Percentiles rank a stretch among this genome's conserved stretches.
phyloP scores from a whole-genome alignment of 805 yeast genomes.

The Lachancea dasiensis region DNA sequence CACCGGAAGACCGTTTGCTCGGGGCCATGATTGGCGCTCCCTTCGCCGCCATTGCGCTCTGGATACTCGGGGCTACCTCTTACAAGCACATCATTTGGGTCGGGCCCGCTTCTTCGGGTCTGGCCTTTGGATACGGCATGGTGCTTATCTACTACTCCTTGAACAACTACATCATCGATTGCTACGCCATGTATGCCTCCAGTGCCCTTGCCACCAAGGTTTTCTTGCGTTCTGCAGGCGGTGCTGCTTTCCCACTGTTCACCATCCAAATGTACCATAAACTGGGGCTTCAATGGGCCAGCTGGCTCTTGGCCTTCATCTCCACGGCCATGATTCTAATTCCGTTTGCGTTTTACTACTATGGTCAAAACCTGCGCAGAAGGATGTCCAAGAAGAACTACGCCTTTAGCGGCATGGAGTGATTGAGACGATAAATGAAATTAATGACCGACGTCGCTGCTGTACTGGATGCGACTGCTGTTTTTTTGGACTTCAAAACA shows the following conservation, averaged over 20 bases:
- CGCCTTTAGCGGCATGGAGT: conserved; percentile 31
- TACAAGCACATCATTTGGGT: conserved; percentile 69
- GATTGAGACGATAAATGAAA: no score
- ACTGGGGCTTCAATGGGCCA: conserved; percentile 75
- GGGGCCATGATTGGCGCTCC: conserved; percentile 84
- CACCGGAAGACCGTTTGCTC: conserved; percentile 72
- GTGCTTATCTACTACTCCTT: conserved; percentile 70
- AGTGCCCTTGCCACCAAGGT: conserved; percentile 79
- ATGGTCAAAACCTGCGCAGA: conserved; percentile 57
- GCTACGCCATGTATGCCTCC: conserved; percentile 77
- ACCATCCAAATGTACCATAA: conserved; percentile 75
- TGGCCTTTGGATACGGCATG: conserved; percentile 74
- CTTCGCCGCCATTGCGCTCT: conserved; percentile 72
- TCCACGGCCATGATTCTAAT: conserved; percentile 69
- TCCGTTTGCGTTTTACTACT: conserved; percentile 66
- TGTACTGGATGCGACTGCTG: no score
- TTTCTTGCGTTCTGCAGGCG: conserved; percentile 74
- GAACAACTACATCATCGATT: conserved; percentile 82
- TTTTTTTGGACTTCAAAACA: no score
- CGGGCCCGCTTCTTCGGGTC: conserved; percentile 72
- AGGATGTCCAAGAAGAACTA: conserved; percentile 66
- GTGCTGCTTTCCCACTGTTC: conserved; percentile 80
- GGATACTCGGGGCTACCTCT: conserved; percentile 77
- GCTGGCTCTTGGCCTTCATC: conserved; percentile 70
- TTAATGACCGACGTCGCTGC: no score